Conservation (phyloP, 2,329 filamentous ascomycete genomes). For the Fusarium agapanthi region DNA sequence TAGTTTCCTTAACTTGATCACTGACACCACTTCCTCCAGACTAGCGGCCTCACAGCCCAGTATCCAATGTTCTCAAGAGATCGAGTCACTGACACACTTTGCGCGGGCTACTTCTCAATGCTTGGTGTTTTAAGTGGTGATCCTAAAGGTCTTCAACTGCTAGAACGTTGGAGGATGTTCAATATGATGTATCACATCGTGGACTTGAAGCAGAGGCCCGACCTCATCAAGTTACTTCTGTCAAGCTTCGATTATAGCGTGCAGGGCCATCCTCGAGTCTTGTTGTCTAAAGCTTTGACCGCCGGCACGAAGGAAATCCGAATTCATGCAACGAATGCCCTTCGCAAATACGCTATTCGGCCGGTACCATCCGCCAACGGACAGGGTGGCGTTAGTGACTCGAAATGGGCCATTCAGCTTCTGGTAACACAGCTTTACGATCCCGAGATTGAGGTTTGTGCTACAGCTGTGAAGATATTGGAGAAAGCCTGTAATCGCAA, state of each 20-base stretch:
- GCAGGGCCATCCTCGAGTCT: conserved; percentile 87
- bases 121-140: conserved; percentile 88
- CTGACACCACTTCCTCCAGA: conserved; percentile 51
- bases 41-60: conserved; percentile 78
- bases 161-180: conserved; percentile 97
- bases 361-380: conserved; percentile 50
- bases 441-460: conserved; percentile 95
- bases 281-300: conserved; percentile 93
- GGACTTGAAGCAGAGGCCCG: conserved; percentile 88
- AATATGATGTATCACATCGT: conserved; percentile 99
- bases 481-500: conserved; percentile 97
- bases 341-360: conserved; percentile 83
- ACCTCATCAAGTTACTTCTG: conserved; percentile 87
- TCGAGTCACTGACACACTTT: conserved; percentile 85
- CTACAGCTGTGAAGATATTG: conserved; percentile 94
- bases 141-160: conserved; percentile 82
- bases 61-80: conserved; percentile 89
- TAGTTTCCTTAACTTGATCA: conserved; percentile 11
- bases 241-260: conserved; percentile 92
- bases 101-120: conserved; percentile 93
- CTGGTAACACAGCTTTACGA: conserved; percentile 99
- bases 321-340: conserved; percentile 85
- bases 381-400: conserved; percentile 64
- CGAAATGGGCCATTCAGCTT: conserved; percentile 94
- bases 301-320: conserved; percentile 91